phyloP scores from a whole-genome alignment of 345 rosid species.

The Luvunga scandens region DNA sequence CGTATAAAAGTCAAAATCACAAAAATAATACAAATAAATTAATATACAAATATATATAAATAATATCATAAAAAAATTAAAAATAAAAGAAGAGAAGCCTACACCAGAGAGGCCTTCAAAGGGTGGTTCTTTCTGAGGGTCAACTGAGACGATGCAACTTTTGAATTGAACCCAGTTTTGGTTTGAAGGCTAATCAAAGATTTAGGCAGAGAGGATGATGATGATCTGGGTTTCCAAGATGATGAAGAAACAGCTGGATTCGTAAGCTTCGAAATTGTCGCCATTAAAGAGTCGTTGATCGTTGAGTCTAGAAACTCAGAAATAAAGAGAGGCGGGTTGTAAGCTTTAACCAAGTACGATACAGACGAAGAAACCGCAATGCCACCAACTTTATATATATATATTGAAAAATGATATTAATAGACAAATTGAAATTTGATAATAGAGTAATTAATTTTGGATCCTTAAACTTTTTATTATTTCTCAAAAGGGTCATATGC shows the following conservation, averaged over 20 bases:
- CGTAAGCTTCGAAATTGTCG: constrained; percentile 78
- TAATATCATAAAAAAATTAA: not conserved
- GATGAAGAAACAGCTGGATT: constrained; percentile 40
- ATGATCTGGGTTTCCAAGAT: constrained; percentile 38
- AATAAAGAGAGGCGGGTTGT: not conserved
- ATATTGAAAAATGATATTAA: no score
- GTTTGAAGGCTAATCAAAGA: constrained; percentile 36
- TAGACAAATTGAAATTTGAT: no score
- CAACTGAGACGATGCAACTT: constrained; percentile 48
- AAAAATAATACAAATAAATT: not conserved
- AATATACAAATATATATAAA: not conserved
- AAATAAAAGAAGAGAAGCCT: constrained; percentile 18
- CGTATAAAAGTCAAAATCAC: not conserved
- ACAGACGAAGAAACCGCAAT: constrained; percentile 3
- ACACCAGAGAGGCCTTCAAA: constrained; percentile 50
- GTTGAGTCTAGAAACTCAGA: not conserved
- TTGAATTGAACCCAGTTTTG: constrained; percentile 28
- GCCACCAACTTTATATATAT: not conserved
- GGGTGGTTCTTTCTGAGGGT: constrained; percentile 31
- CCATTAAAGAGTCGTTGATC: constrained; percentile 45
- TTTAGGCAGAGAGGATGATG: constrained; percentile 24
- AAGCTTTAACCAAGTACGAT: constrained; percentile 9
- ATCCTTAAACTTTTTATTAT: not conserved
- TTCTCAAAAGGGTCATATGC: no score
- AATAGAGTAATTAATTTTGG: no score